Evolutionary conservation across 2,329 filamentous ascomycete genomes (phyloP).

Genomic region (Aspergillus chevalieri): DNA sequence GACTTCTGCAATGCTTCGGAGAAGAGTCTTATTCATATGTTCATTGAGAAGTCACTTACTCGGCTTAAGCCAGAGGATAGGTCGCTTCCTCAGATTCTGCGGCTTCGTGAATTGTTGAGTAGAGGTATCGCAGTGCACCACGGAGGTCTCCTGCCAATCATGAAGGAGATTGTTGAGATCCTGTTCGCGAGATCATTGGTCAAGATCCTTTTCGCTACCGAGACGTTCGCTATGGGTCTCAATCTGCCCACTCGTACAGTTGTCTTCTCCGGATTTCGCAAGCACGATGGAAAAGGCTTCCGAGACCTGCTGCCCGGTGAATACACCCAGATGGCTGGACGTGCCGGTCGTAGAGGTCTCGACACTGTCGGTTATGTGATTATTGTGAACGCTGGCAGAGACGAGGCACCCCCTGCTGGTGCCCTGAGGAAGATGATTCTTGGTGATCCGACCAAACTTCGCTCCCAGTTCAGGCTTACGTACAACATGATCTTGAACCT

Average conservation of each 20-base stretch:
- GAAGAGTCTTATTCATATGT: constrained; percentile 97
- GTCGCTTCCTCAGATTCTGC: constrained; percentile 81
- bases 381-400: constrained; percentile 72
- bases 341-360: constrained; percentile 85
- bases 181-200: constrained; percentile 91
- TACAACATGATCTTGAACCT: constrained; percentile 99
- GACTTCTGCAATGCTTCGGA: constrained; percentile 91
- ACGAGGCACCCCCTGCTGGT: constrained; percentile 80
- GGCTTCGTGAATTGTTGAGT: constrained; percentile 75
- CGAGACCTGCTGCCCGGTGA: constrained; percentile 87
- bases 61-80: constrained; percentile 86
- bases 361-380: constrained; percentile 93
- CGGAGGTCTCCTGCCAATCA: constrained; percentile 86
- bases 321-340: constrained; percentile 97
- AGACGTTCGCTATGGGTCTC: constrained; percentile 97
- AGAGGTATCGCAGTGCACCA: constrained; percentile 95
- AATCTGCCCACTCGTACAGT: constrained; percentile 94
- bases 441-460: constrained; percentile 87
- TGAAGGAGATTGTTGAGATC: constrained; percentile 96
- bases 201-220: constrained; percentile 94
- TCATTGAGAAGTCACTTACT: constrained; percentile 89
- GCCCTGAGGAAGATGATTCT: constrained; percentile 90
- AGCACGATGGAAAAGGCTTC: constrained; percentile 90
- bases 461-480: constrained; percentile 91
- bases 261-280: constrained; percentile 93